Base-by-base conservation (phyloP, 768 basidiomycete genomes). In the Nidularia sp. region DNA sequence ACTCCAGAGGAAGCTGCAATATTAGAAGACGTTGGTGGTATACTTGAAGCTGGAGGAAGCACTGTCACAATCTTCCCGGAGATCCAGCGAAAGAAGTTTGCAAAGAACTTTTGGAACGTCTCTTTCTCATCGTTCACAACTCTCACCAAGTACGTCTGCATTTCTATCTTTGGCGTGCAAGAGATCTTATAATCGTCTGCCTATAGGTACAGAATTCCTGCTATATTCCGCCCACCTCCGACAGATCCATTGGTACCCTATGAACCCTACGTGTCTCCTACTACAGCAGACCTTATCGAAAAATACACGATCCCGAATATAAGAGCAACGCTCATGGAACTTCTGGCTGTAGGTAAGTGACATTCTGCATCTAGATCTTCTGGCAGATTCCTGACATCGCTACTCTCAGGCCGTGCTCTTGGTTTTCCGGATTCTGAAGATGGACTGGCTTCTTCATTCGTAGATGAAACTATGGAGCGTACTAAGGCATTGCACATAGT, bases 41-140 rank as follows among this genome's bases (percentile, higher is more conserved):
- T 85, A 7, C 63, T 86, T 3, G 60, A 66, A 48, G 60, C 62
- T 6, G 83, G 83, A 18, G 83, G 83, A 5, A 76, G 70, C 36
- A 69, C 72, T 0, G 62, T 77, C 15, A 71, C 57, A 0, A 69
- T 83, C 49, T 76, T 76, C 9, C 71, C 79, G 13, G 81, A 86
- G 55, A 80, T 86, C n/a, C 84, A 84, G 58, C 73, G 83, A 10
- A 62, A 71, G 55, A 86, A 85, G 60, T 87, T 78, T 54, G 56
- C 66, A 2, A 87, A 87, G 68, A 85, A 85, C 57, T 73, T 84
- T 45, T 85, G 80, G 84, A 86, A 85, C 57, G 68, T 81, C 45
- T 70, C 71, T 1, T 78, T 85, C 56, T 76, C 81, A 2, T 75
- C 78, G 6, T 67, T 77, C 49, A 60, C 81, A 0, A 78, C 82